phyloP scores from a whole-genome alignment of 2,329 filamentous ascomycete species.

The Septoria petroselini region DNA sequence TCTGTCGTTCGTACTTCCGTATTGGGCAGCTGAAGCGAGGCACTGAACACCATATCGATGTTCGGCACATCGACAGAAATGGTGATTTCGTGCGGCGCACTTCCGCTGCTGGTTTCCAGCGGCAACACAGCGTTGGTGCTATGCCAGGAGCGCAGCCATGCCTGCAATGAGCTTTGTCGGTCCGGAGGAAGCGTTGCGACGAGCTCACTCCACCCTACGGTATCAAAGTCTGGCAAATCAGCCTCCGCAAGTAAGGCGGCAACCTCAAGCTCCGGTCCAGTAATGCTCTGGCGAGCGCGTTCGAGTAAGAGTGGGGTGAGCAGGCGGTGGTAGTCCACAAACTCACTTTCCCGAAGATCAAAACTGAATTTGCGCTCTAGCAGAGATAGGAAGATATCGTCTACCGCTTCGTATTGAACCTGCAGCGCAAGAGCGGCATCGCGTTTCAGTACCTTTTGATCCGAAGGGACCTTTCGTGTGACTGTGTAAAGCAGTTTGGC shows the following conservation, averaged over 20 bases:
- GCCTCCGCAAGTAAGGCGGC: slow-evolving; percentile 55
- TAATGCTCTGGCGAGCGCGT: slow-evolving; percentile 46
- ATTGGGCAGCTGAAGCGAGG: slow-evolving; percentile 39
- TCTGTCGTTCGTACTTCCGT: background rate
- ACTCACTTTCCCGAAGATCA: slow-evolving; percentile 49
- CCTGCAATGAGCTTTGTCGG: slow-evolving; percentile 44
- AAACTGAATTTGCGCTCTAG: slow-evolving; percentile 47
- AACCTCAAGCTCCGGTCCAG: slow-evolving; percentile 52
- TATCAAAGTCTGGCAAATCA: slow-evolving; percentile 51
- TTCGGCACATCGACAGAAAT: slow-evolving; percentile 89
- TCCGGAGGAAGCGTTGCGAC: slow-evolving; percentile 51
- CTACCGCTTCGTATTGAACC: slow-evolving; percentile 71
- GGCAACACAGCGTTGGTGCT: slow-evolving; percentile 35
- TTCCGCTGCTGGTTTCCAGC: slow-evolving; percentile 27
- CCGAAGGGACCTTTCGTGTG: slow-evolving; percentile 49
- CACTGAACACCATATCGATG: slow-evolving; percentile 77
- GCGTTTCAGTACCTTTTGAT: slow-evolving; percentile 29
- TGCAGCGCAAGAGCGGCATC: slow-evolving; percentile 59
- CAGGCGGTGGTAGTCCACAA: slow-evolving; percentile 49
- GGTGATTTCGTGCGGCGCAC: slow-evolving; percentile 57
- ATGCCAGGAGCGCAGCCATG: slow-evolving; percentile 59
- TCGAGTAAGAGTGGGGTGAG: slow-evolving; percentile 52
- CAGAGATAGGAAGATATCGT: slow-evolving; percentile 63
- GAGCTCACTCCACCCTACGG: slow-evolving; percentile 54
- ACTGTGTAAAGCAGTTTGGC: slow-evolving; percentile 80